phyloP scores from a whole-genome alignment of 1,284 basidiomycete species.

The Pisolithus thermaeus region DNA sequence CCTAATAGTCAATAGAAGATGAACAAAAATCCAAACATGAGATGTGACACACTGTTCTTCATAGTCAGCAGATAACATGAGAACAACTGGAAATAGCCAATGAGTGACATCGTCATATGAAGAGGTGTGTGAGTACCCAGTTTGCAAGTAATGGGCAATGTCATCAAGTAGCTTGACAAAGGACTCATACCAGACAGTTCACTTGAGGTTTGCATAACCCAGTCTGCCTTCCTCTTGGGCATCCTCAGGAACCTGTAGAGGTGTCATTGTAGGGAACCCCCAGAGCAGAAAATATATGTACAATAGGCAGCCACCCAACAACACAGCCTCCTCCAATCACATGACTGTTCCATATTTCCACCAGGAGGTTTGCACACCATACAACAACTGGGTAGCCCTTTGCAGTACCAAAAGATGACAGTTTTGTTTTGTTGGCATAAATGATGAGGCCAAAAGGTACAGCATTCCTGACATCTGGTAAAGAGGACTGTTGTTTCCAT shows the following conservation, averaged over 20 bases:
- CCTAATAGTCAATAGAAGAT: slow-evolving; percentile 1
- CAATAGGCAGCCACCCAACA: slow-evolving; percentile 41
- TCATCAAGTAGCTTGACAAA: slow-evolving; percentile 20
- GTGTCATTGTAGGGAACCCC: no score
- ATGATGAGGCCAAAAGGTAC: slow-evolving; percentile 24
- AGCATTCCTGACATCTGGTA: slow-evolving; percentile 1
- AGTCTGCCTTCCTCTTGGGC: slow-evolving; percentile 11
- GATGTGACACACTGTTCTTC: slow-evolving; percentile 14
- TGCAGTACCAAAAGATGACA: slow-evolving; percentile 36
- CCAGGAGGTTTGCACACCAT: slow-evolving; percentile 30
- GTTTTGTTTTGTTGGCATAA: slow-evolving; percentile 40
- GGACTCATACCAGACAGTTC: slow-evolving; percentile 25
- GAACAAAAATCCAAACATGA: neutral
- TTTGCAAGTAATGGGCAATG: slow-evolving; percentile 9
- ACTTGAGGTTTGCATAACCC: slow-evolving; percentile 20
- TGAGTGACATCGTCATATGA: slow-evolving; percentile 11
- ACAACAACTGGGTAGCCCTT: slow-evolving; percentile 41
- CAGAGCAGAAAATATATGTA: slow-evolving; percentile 14
- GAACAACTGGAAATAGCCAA: slow-evolving; percentile 22
- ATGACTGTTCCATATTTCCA: slow-evolving; percentile 31
- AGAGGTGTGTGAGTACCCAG: slow-evolving; percentile 16
- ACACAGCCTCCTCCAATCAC: slow-evolving; percentile 32
- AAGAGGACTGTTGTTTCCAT: neutral
- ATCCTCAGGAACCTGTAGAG: slow-evolving; percentile 8
- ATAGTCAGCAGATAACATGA: slow-evolving; percentile 30